Conservation (phyloP, 495 filamentous ascomycete species). For the Annulohypoxylon moriforme region DNA sequence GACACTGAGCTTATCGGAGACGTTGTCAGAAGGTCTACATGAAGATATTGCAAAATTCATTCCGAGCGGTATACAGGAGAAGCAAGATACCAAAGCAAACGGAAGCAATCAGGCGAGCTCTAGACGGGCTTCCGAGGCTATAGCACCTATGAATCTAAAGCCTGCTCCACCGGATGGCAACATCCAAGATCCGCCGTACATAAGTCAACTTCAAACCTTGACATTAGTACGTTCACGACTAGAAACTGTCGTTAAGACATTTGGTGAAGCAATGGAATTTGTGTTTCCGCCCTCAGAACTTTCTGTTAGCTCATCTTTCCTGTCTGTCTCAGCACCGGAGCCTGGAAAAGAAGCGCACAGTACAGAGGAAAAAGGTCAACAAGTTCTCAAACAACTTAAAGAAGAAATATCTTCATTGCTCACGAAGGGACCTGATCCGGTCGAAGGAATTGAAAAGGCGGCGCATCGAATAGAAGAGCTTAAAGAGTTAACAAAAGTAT, state of each 20-base stretch:
- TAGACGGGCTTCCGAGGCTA: constrained; percentile 44
- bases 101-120: constrained; percentile 26
- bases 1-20: constrained; percentile 78
- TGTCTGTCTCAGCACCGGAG: constrained; percentile 83
- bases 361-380: constrained; percentile 82
- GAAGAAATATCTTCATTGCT: constrained; percentile 78
- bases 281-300: constrained; percentile 84
- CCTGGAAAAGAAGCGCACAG: constrained; percentile 69
- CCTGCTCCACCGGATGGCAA: constrained; percentile 31
- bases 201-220: constrained; percentile 82
- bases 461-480: constrained; percentile 76
- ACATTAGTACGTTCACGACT: constrained; percentile 82
- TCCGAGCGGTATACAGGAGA: constrained; percentile 59
- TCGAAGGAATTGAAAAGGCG: constrained; percentile 74
- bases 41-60: constrained; percentile 78
- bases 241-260: constrained; percentile 86
- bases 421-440: constrained; percentile 59
- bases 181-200: constrained; percentile 71
- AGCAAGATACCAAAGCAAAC: constrained; percentile 30
- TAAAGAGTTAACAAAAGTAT: constrained; percentile 77
- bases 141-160: constrained; percentile 19
- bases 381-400: constrained; percentile 72
- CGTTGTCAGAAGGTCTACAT: constrained; percentile 75
- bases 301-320: constrained; percentile 77
- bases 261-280: constrained; percentile 94